phyloP scores from a whole-genome alignment of 192 early-diverging fungal genomes.

The Phlyctochytrium planicorne region DNA sequence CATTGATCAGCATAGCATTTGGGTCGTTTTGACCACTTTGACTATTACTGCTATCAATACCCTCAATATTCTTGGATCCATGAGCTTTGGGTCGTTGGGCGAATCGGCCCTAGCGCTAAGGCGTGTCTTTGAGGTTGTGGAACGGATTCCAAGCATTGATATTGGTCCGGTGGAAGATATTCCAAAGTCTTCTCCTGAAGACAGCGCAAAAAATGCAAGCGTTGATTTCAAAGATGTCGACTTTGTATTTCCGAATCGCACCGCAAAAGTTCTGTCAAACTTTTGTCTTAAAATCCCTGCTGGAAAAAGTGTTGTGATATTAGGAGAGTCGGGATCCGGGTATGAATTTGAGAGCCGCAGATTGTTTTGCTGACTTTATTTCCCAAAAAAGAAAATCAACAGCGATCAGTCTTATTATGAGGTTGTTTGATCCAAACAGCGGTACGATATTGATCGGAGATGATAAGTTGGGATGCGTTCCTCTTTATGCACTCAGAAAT shows the following conservation, averaged over 20 bases:
- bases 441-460: slow-evolving; percentile 75
- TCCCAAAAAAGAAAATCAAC: slow-evolving; percentile 73
- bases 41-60: not conserved
- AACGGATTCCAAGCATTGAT: not conserved
- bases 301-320: not conserved
- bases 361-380: not conserved
- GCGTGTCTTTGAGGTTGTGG: no score
- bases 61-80: not conserved
- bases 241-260: not conserved
- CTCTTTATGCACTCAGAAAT: slow-evolving; percentile 64
- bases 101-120: not conserved
- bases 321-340: not conserved
- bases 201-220: not conserved
- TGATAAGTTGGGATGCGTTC: slow-evolving; percentile 66
- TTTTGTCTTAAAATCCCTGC: not conserved
- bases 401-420: slow-evolving; percentile 75
- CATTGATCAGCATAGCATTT: not conserved
- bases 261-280: not conserved
- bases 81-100: not conserved
- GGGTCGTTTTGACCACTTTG: not conserved
- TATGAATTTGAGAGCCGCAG: not conserved
- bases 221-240: not conserved
- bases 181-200: not conserved
- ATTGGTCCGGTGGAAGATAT: not conserved
- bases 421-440: slow-evolving; percentile 68